Percentiles rank a stretch among this genome's conserved stretches.
Conservation (phyloP, 441 rosid genomes). For the Adansonia madagascariensis region DNA sequence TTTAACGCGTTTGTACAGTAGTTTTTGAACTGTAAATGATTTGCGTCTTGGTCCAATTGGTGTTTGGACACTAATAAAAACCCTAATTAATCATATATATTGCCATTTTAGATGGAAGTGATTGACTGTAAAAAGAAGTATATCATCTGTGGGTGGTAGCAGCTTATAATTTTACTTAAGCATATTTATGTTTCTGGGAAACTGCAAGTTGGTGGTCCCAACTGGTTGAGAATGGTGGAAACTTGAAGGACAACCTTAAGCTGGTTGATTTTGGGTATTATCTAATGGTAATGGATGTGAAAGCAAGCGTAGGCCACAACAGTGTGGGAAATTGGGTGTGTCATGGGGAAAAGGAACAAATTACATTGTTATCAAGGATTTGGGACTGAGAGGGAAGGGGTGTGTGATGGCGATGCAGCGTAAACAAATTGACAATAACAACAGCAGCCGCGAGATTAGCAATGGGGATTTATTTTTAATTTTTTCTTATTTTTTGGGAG, state of each 20-base stretch:
- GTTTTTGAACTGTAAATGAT: constrained; percentile 51
- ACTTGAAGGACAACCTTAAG: not conserved
- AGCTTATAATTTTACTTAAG: not conserved
- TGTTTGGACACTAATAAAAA: constrained; percentile 32
- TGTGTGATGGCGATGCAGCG: constrained; percentile 32
- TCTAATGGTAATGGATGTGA: not conserved
- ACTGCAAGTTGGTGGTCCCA: not conserved
- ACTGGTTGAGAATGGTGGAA: not conserved
- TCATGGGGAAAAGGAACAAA: not conserved
- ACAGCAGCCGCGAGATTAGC: not conserved
- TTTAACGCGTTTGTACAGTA: constrained; percentile 25
- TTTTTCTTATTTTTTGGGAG: not conserved
- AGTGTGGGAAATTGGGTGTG: not conserved
- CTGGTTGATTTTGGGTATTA: not conserved
- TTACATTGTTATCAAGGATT: not conserved
- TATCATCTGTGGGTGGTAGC: not conserved
- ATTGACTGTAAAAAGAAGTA: constrained; percentile 27
- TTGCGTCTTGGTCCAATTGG: constrained; percentile 29
- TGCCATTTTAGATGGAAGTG: constrained; percentile 26
- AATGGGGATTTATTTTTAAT: not conserved
- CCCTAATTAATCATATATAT: constrained; percentile 21
- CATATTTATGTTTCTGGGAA: not conserved
- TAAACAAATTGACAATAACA: not conserved
- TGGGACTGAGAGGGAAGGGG: not conserved
- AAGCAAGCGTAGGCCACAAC: not conserved